These are phyloP conservation scores for Curvularia spicifera DNA, from an alignment of 2,329 filamentous ascomycete genomes.

Conservation along the genomic window DNA sequence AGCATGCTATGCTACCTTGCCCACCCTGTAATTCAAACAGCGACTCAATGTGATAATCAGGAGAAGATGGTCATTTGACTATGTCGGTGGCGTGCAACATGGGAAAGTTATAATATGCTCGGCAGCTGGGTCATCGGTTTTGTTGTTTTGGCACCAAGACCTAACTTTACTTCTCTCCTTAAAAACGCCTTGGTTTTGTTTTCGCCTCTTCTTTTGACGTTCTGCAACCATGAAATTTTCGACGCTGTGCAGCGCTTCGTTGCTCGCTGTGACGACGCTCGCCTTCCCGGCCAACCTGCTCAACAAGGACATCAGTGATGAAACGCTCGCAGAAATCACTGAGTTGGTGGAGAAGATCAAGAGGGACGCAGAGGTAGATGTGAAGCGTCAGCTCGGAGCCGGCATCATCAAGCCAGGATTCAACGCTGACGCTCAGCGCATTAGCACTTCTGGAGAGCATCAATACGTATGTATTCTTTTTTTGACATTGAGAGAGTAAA, in stretches of 20 bases:
- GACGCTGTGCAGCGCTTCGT: constrained; percentile 15
- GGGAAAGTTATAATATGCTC: not conserved
- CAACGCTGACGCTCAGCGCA: constrained; percentile 20
- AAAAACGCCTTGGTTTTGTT: not conserved
- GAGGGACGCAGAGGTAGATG: not conserved
- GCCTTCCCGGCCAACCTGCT: constrained; percentile 23
- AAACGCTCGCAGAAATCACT: constrained; percentile 18
- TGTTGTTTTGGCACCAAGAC: not conserved
- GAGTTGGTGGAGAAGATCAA: constrained; percentile 19
- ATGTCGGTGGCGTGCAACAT: not conserved
- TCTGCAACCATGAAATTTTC: constrained; percentile 17
- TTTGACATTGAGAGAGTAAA: not conserved
- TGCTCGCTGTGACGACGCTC: constrained; percentile 16
- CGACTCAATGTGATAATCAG: not conserved
- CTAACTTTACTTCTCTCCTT: not conserved
- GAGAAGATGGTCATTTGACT: not conserved
- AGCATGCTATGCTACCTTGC: not conserved
- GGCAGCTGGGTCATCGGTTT: not conserved
- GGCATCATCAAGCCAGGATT: constrained; percentile 16
- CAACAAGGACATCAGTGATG: constrained; percentile 19
- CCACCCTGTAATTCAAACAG: not conserved
- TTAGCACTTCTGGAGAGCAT: constrained; percentile 19
- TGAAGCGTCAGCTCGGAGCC: constrained; percentile 12
- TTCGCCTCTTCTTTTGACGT: not conserved
- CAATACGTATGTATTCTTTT: constrained; percentile 11